Conservation (phyloP, 2,329 filamentous ascomycete species). For the Aspergillus tanneri region DNA sequence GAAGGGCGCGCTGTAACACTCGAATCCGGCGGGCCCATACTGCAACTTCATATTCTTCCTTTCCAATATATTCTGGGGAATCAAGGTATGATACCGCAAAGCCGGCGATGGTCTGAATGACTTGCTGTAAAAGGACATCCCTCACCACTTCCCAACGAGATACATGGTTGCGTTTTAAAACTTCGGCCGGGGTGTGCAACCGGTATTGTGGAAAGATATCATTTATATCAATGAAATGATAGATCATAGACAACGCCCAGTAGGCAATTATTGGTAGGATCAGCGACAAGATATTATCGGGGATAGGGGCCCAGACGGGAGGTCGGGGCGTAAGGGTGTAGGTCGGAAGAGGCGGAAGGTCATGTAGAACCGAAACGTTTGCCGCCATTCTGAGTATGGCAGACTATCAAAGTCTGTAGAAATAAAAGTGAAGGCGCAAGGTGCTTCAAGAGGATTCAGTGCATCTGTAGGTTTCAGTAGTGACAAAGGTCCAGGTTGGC, state of each 20-base stretch:
- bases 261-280: conserved; percentile 78
- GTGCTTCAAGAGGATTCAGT: too few species aligned
- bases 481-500: too few species aligned
- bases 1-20: conserved; percentile 74
- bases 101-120: conserved; percentile 78
- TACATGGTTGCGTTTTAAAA: conserved; percentile 82
- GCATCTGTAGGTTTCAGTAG: too few species aligned
- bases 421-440: conserved; percentile 5
- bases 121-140: conserved; percentile 88
- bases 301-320: conserved; percentile 72
- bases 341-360: conserved; percentile 80
- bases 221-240: conserved; percentile 81
- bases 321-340: conserved; percentile 71
- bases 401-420: conserved; percentile 1
- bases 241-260: conserved; percentile 81
- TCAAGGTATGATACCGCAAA: conserved; percentile 69
- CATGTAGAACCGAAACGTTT: conserved; percentile 42
- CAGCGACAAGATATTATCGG: conserved; percentile 77
- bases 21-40: conserved; percentile 85
- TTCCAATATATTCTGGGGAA: conserved; percentile 69
- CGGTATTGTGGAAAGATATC: conserved; percentile 89
- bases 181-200: conserved; percentile 90
- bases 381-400: conserved; percentile 30
- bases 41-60: conserved; percentile 80
- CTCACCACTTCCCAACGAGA: conserved; percentile 80